Evolutionary conservation across 805 yeast genomes (phyloP), one percentile per base, ranked within the genome.

Genomic region (Starmerella vitae): DNA sequence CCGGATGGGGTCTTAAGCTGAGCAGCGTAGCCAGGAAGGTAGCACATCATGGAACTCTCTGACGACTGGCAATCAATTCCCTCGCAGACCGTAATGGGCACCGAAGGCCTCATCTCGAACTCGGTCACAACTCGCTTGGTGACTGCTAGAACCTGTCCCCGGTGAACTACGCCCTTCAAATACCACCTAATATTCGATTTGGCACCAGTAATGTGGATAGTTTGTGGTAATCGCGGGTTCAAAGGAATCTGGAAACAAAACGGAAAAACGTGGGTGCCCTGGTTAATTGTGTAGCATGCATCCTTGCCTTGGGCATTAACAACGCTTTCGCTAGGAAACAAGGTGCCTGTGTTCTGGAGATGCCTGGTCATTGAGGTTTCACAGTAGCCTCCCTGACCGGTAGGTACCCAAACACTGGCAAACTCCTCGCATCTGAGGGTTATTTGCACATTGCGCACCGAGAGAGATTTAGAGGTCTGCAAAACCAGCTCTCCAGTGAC

Each of bases 371-470:
- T 38, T 36, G 46, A 50, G 5, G 39, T 41, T 10, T 39, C 48
- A 28, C 33, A 41, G 31, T 47, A 37, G 17, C 50, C 45, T 9
- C 51, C 51, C 17, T 47, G 50, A 13, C 45, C 38, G 18, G 37
- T 45, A 8, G 50, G 44, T 12, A 47, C 50, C 50, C 47, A 43
- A 3, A 47, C 50, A 15, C 30, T 17, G 8, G 51, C 51, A 22
- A 30, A 37, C 26, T 47, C 51, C 33, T 47, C 51, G 33, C 51
- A 47, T 2, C 49, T 36, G 21, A 47, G 37, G 20, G 39, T 47
- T 20, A 43, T 21, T 26, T 43, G 48, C 26, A 47, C 47, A 13
- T 40, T 29, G 15, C 25, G 45, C 17, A 41, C 40, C 10, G 31
- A 35, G 14, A 39, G 21, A 7, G 50, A 30, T 20, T 41, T 41